Evolutionary conservation across 2,329 filamentous ascomycete species (phyloP).

Genomic region (Aspergillus pseudotamarii): DNA sequence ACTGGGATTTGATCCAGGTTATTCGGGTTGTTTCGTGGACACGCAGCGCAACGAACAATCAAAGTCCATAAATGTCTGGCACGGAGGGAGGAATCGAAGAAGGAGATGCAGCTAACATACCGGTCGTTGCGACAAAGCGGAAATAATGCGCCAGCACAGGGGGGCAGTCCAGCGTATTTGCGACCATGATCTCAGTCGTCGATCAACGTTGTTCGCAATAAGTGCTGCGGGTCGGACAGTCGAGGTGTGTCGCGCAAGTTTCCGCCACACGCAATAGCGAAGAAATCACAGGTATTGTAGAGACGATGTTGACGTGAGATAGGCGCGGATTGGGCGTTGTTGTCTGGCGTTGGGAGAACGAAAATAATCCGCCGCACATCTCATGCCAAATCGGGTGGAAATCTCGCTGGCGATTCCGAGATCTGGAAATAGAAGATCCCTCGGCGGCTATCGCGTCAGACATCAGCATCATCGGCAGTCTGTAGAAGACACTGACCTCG

Average conservation of each 20-base stretch:
- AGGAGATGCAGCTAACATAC: background rate
- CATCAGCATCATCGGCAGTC: background rate
- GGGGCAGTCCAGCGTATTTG: background rate
- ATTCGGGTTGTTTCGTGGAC: background rate
- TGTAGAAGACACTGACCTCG: background rate
- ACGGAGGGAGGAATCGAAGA: background rate
- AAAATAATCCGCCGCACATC: background rate
- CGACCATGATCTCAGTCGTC: background rate
- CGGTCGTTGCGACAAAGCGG: background rate
- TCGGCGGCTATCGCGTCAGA: no score
- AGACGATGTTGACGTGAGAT: background rate
- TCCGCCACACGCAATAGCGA: background rate
- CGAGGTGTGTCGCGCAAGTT: background rate
- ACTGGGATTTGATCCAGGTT: background rate
- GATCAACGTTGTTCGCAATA: background rate
- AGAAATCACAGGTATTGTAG: background rate
- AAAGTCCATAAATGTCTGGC: no score
- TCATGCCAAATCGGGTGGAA: background rate
- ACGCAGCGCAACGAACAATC: no score
- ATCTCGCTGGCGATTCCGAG: background rate
- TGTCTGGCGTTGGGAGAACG: background rate
- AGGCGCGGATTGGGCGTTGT: background rate
- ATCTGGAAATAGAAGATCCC: background rate
- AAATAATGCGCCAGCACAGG: background rate
- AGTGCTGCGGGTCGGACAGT: no score